Evolutionary conservation across 2,329 filamentous ascomycete species (phyloP).

Genomic region (Harringtonia aguacate): DNA sequence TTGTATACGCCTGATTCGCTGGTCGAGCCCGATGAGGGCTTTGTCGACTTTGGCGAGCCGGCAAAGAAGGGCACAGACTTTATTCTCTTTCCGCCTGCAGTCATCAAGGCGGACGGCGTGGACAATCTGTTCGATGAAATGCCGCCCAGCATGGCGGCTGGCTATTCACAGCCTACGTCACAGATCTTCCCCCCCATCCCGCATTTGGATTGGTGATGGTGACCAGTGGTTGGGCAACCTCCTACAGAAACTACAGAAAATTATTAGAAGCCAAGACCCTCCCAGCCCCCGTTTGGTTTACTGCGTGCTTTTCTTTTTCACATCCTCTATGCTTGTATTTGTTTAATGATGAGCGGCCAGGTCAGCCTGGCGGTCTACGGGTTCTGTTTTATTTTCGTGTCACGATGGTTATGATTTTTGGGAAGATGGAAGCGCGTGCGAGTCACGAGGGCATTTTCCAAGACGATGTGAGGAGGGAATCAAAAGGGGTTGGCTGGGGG

Average conservation of each 20-base stretch:
- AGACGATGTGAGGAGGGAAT: background rate
- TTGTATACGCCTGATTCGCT: slow-evolving; percentile 56
- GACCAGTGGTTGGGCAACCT: no score
- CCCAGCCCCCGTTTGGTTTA: no score
- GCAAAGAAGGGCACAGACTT: slow-evolving; percentile 45
- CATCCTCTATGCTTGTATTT: no score
- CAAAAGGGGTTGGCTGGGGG: background rate
- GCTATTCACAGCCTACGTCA: slow-evolving; percentile 41
- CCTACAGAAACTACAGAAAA: no score
- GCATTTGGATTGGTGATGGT: slow-evolving; percentile 28
- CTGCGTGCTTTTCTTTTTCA: no score
- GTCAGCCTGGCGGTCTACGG: background rate
- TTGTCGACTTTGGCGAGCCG: slow-evolving; percentile 38
- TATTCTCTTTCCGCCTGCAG: slow-evolving; percentile 43
- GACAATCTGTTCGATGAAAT: slow-evolving; percentile 39
- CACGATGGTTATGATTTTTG: background rate
- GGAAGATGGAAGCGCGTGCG: background rate
- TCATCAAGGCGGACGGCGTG: slow-evolving; percentile 21
- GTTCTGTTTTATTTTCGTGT: background rate
- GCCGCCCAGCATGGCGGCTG: slow-evolving; percentile 34
- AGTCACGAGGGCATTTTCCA: background rate
- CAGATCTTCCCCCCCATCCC: slow-evolving; percentile 33
- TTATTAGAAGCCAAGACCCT: no score
- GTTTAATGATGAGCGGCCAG: no score
- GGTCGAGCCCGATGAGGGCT: slow-evolving; percentile 57